phyloP scores from a whole-genome alignment of 2,329 filamentous ascomycete species.

The Pseudogymnoascus sp. region DNA sequence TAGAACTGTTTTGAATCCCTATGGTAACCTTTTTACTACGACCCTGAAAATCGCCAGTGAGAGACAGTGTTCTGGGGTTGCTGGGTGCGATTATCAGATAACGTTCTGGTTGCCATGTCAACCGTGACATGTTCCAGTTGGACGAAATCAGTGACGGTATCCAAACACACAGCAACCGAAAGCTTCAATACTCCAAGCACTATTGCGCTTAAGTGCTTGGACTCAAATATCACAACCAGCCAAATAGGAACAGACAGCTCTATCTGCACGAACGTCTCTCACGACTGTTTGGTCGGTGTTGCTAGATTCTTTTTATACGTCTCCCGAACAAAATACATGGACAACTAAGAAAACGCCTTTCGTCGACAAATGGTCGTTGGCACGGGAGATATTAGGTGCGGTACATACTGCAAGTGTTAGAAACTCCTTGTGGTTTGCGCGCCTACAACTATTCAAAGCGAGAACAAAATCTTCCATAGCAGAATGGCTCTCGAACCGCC shows the following conservation, averaged over 20 bases:
- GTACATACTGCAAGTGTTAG: background rate
- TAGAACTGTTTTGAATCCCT: conserved; percentile 3
- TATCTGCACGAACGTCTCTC: background rate
- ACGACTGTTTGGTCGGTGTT: background rate
- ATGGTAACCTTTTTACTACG: background rate
- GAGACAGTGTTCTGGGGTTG: conserved; percentile 1
- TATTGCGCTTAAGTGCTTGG: background rate
- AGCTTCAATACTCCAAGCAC: conserved; percentile 2
- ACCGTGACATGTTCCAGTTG: conserved; percentile 1
- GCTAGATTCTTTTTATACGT: background rate
- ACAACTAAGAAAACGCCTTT: background rate
- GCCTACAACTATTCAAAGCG: background rate
- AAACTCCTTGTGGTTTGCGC: background rate
- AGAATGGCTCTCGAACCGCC: conserved; percentile 47
- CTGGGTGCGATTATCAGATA: conserved; percentile 3
- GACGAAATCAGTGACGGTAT: background rate
- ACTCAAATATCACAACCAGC: background rate
- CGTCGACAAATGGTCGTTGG: background rate
- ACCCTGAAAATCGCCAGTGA: background rate
- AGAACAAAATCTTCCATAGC: background rate
- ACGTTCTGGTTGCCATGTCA: background rate
- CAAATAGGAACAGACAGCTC: background rate
- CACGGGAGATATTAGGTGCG: background rate
- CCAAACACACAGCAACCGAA: background rate
- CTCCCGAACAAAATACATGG: background rate